Base-by-base conservation (phyloP, 768 basidiomycete species). In the Mycena kentingensis region DNA sequence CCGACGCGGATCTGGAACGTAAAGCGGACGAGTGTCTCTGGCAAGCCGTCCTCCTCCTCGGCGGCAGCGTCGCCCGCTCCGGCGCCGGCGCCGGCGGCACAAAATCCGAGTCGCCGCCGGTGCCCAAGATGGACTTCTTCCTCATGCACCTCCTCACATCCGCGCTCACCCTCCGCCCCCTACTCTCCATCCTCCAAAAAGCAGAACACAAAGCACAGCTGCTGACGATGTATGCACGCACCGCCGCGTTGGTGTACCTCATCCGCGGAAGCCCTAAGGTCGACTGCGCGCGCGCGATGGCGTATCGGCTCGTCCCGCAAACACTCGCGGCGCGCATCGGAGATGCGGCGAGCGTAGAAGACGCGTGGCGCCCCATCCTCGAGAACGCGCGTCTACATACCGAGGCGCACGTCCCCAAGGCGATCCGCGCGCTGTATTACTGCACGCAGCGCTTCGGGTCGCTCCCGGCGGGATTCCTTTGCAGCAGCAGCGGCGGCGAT, bases 111-210 rank as follows among this genome's bases (percentile, higher is more conserved):
- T n/a, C n/a, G n/a, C n/a, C n/a, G n/a, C 16, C 24, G 3, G n/a
- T 27, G 28, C 43, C 43, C 18, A 26, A 52, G 35, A n/a, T 34
- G 31, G 42, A 55, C 25, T 55, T 55, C 18, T 41, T 46, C 36
- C 16, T 55, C 15, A 55, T 55, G 54, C 49, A 55, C 31, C 34
- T 37, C 22, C 35, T 55, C 24, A 55, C 54, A 1, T 16, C 35
- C 8, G 27, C 49, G 3, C 10, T 55, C 1, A 46, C 32, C 49
- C 54, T 55, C 16, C 45, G 22, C 29, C 34, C 1, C 15, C 37
- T 55, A n/a, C n/a, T 55, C 3, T 26, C 34, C n/a, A 18, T 22
- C 2, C 45, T 55, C 2, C 21, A 16, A 2, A 34, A 6, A 2
- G 13, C 37, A 11, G 3, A 19, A 1, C 24, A 19, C 1, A 55